Conservation (phyloP, 1,284 basidiomycete species). For the Stygiomarasmius scandens region DNA sequence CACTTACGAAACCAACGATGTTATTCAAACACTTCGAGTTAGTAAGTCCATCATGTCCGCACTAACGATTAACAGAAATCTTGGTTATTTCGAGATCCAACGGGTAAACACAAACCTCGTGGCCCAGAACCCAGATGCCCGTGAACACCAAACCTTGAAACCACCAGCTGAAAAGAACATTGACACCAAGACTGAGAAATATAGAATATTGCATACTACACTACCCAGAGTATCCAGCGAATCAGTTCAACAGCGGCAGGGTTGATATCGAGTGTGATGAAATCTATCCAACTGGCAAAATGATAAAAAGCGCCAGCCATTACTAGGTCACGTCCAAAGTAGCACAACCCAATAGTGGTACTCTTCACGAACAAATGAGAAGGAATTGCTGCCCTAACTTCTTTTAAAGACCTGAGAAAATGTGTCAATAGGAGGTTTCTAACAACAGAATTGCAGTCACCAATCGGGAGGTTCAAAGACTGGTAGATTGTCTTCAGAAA, state of each 20-base stretch:
- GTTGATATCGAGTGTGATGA: neutral
- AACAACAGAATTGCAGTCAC: no score
- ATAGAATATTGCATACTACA: conserved; percentile 3
- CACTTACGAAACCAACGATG: conserved; percentile 45
- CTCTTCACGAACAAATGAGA: conserved; percentile 8
- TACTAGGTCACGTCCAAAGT: conserved; percentile 6
- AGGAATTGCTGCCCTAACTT: conserved; percentile 41
- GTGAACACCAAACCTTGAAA: conserved; percentile 62
- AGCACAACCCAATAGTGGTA: conserved; percentile 9
- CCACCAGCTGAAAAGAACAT: conserved; percentile 46
- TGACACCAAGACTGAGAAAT: neutral
- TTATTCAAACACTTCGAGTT: conserved; percentile 31
- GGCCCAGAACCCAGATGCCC: conserved; percentile 65
- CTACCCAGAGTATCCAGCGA: conserved; percentile 6
- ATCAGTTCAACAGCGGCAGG: neutral
- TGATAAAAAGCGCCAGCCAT: conserved; percentile 7
- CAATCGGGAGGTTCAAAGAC: no score
- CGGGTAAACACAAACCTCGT: conserved; percentile 41
- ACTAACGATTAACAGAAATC: conserved; percentile 23
- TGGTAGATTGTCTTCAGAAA: no score
- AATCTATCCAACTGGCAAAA: conserved; percentile 1
- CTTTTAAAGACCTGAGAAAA: conserved; percentile 40
- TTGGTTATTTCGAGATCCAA: neutral
- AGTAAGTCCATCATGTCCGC: conserved; percentile 36
- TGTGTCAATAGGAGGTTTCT: no score